A percentile compares a stretch with the other conserved stretches of the same genome.
phyloP scores from a whole-genome alignment of 2,329 filamentous ascomycete species.

The Aspergillus fischeri region DNA sequence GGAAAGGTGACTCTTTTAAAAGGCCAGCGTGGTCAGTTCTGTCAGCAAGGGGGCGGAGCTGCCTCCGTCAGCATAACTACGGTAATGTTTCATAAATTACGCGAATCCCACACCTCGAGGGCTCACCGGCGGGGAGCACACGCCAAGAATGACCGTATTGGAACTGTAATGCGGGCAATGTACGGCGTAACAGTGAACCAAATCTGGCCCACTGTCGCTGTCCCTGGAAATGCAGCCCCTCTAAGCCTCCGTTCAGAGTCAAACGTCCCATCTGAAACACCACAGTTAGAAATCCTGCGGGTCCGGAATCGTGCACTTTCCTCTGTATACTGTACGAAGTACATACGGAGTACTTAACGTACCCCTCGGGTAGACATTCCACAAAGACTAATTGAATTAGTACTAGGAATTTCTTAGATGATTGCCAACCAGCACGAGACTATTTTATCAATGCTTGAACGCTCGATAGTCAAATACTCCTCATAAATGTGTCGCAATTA shows the following conservation, averaged over 20 bases:
- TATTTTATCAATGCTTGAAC: not conserved
- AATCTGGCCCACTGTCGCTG: not conserved
- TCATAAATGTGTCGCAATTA: not conserved
- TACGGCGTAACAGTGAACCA: not conserved
- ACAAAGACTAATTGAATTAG: not conserved
- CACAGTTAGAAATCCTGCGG: not conserved
- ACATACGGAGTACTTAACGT: too few relatives aligned
- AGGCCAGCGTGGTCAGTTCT: slow-evolving; percentile 39
- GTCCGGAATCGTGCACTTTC: too few relatives aligned
- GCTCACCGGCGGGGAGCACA: not conserved
- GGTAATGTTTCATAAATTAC: slow-evolving; percentile 11
- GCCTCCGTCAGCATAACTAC: slow-evolving; percentile 14
- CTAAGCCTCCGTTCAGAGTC: not conserved
- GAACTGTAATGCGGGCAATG: not conserved
- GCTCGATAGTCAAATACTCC: not conserved
- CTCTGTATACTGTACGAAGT: not conserved
- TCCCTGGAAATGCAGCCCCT: not conserved
- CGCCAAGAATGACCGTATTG: not conserved
- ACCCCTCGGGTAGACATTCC: not conserved
- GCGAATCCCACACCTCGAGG: not conserved
- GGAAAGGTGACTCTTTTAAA: slow-evolving; percentile 32
- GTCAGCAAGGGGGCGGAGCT: slow-evolving; percentile 18
- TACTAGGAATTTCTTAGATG: too few relatives aligned
- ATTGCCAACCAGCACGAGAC: not conserved
- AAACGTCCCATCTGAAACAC: not conserved